Evolutionary conservation across 1,284 basidiomycete genomes (phyloP).

Genomic region (Cronartium quercuum): DNA sequence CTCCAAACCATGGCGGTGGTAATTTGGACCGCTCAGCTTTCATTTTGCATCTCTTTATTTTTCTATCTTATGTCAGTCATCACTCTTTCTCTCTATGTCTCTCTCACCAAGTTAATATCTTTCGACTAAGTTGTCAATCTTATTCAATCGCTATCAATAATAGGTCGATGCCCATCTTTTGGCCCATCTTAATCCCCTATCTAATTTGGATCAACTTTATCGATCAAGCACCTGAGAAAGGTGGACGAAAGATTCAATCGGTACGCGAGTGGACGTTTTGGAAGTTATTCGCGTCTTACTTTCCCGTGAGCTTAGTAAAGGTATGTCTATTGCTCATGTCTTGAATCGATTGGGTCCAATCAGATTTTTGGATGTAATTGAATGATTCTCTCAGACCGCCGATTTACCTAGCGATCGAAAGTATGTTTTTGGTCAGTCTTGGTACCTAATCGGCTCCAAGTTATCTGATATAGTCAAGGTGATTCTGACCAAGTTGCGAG

Average conservation of each 20-base stretch:
- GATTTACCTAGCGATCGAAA: conserved; percentile 83
- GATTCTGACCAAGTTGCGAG: too few species aligned
- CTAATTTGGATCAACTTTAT: conserved; percentile 62
- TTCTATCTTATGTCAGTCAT: conserved; percentile 67
- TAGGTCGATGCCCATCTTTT: conserved; percentile 80
- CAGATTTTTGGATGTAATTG: not conserved
- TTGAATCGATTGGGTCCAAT: not conserved
- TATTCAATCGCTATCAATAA: not conserved
- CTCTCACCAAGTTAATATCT: not conserved
- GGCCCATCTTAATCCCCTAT: conserved; percentile 80
- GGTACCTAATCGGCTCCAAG: not conserved
- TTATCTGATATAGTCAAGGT: too few species aligned
- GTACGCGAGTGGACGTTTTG: conserved; percentile 27
- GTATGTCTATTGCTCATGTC: conserved; percentile 16
- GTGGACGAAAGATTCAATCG: conserved; percentile 21
- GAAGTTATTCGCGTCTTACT: conserved; percentile 37
- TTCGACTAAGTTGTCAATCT: not conserved
- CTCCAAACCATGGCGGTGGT: conserved; percentile 81
- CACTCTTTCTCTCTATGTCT: not conserved
- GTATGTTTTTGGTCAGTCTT: conserved; percentile 69
- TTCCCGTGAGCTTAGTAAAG: conserved; percentile 45
- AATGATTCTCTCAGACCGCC: conserved; percentile 47
- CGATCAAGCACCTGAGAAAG: conserved; percentile 38
- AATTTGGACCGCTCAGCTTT: conserved; percentile 73
- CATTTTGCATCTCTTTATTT: conserved; percentile 64